Percentiles rank a stretch among this genome's conserved stretches.
Evolutionary conservation across 2,329 filamentous ascomycete species (phyloP).

Genomic region (Nigrospora osmanthi): DNA sequence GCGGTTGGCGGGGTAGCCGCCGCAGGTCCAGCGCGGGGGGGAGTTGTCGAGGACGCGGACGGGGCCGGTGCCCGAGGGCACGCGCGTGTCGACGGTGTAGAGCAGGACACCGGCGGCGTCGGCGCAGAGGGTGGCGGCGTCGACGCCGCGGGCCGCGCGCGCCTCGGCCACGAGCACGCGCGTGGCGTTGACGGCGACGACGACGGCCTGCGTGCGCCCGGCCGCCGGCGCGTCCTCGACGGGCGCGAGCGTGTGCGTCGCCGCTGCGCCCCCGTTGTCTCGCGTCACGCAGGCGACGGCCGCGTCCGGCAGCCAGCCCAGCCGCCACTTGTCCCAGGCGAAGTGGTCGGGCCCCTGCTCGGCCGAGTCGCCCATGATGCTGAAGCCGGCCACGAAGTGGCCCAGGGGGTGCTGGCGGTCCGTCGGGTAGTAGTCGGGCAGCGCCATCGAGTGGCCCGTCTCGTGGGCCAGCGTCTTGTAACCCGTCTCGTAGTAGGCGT

Average conservation of each 20-base stretch:
- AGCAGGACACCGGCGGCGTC: neutral
- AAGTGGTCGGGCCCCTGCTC: neutral
- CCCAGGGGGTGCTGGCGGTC: neutral
- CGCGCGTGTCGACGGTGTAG: neutral
- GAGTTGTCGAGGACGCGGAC: neutral
- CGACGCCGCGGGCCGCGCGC: neutral
- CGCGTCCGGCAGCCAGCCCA: neutral
- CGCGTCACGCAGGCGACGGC: neutral
- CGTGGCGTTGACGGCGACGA: neutral
- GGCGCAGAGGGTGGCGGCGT: neutral
- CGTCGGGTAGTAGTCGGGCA: neutral
- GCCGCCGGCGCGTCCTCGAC: neutral
- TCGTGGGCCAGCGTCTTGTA: neutral
- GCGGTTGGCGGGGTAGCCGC: neutral
- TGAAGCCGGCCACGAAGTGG: neutral
- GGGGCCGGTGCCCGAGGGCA: neutral
- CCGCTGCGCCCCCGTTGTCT: neutral
- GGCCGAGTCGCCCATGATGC: neutral
- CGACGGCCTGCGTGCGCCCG: neutral
- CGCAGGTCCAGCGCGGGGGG: neutral
- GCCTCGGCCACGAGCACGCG: neutral
- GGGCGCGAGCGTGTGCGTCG: neutral
- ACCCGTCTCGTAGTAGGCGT: neutral
- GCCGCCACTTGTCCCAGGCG: neutral
- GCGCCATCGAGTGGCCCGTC: neutral